Percentiles rank a stretch among this genome's conserved stretches.
Evolutionary conservation across 78 protist genomes (phyloP).

Genomic region (Dictyostelium intermedium): DNA sequence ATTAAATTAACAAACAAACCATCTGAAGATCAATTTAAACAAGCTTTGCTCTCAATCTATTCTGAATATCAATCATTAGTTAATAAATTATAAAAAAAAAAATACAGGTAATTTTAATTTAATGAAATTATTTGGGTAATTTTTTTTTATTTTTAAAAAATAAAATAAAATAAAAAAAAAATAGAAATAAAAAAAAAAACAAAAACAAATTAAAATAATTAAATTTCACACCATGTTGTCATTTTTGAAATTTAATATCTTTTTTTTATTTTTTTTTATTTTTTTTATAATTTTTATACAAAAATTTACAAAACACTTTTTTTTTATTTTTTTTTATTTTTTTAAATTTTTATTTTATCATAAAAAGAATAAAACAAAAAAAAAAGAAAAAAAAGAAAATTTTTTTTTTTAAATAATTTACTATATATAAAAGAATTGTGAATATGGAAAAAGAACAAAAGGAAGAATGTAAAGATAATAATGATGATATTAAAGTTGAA

Average conservation of each 20-base stretch:
- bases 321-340: too few species aligned
- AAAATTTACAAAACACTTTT: neutral
- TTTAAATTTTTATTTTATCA: neutral
- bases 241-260: too few species aligned
- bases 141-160: too few species aligned
- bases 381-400: neutral
- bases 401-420: too few species aligned
- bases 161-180: neutral
- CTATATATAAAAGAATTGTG: neutral
- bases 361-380: neutral
- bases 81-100: slow-evolving; percentile 11
- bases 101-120: too few species aligned
- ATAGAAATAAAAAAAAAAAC: neutral
- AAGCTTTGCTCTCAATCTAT: slow-evolving; percentile 1
- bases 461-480: neutral
- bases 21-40: slow-evolving; percentile 15
- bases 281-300: too few species aligned
- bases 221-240: neutral
- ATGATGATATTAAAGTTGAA: neutral
- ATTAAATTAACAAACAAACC: slow-evolving; percentile 13
- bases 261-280: too few species aligned
- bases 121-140: too few species aligned
- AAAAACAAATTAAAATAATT: neutral
- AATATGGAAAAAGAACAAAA: neutral
- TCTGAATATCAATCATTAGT: slow-evolving; percentile 22